Evolutionary conservation across 106 monocot genomes (phyloP).

Genomic region (Phalaenopsis equestris): DNA sequence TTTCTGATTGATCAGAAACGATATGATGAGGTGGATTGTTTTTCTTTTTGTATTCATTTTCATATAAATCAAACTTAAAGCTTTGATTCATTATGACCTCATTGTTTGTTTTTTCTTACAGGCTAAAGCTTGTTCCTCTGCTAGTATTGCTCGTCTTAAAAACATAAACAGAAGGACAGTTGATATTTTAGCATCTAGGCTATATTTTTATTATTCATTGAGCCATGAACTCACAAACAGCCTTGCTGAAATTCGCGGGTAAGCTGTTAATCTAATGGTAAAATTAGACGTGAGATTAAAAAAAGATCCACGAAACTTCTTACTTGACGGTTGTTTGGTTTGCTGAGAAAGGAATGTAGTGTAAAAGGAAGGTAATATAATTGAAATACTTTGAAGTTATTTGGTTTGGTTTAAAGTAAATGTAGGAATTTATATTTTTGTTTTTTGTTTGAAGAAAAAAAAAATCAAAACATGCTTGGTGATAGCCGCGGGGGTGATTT

Average conservation of each 20-base stretch:
- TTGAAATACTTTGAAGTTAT: no score
- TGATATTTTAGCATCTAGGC: slow-evolving; percentile 78
- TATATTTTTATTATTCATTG: slow-evolving; percentile 91
- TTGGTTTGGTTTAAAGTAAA: no score
- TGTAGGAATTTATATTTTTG: no score
- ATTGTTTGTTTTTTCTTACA: slow-evolving; percentile 17
- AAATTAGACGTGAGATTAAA: not conserved
- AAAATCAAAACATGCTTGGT: no score
- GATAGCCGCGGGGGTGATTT: no score
- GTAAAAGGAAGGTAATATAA: no score
- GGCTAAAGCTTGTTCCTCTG: slow-evolving; percentile 93
- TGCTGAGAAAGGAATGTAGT: no score
- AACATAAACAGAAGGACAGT: slow-evolving; percentile 91
- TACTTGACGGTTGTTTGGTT: no score
- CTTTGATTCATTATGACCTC: not conserved
- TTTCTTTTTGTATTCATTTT: not conserved
- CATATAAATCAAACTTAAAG: not conserved
- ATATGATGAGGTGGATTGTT: slow-evolving; percentile 63
- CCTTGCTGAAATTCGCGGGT: slow-evolving; percentile 98
- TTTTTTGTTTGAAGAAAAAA: no score
- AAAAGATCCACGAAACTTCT: no score
- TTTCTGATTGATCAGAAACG: slow-evolving; percentile 87
- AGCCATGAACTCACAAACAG: slow-evolving; percentile 84
- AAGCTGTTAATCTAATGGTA: slow-evolving; percentile 17
- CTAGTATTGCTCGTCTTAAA: slow-evolving; percentile 80